Base-by-base conservation (phyloP, 83 land plant genomes). In the Diphasiastrum complanatum region DNA sequence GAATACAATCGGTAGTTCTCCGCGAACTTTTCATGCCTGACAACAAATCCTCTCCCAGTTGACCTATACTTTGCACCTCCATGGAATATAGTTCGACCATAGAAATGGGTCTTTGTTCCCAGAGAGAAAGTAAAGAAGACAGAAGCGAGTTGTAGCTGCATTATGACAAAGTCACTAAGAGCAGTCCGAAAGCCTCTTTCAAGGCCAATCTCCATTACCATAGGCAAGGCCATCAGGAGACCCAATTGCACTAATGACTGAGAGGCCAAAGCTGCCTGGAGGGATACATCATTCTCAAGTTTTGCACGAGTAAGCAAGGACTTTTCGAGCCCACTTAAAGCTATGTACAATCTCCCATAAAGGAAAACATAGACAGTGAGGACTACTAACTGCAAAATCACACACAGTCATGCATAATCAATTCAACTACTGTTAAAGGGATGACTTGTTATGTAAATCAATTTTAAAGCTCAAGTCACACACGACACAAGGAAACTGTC, bases 11-110 rank as follows among this genome's bases (percentile, higher is more conserved):
- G 74, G 61, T 85, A 85, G 34, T 85, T 85, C 33, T 83, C 87
- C 14, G 86, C 79, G 73, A 80, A 83, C 51, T 76, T 81, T 64
- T 83, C 84, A 70, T 85, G 91, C 59, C 83, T 48, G 2, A 89
- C 92, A 20, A 89, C 96, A 72, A 89, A 89, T 34, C 92, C 96
- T 40, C 96, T 77, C 3, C 96, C 92, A 45, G 96, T 89, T 27
- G 85, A 88, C 65, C 92, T 74, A 57, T 89, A 89, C 52, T 77
- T 89, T n/a, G 96, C 92, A 26, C 96, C 96, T 47, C 96, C 96
- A 72, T 89, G 96, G 38, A 89, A 69, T 47, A 89, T 61, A 5
- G 96, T 89, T 23, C 96, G 79, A 14, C 96, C 96, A 74, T 70
- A 89, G 47, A 86, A 89, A 57, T 89, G 96, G 12, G 68, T 52